Percentiles rank a stretch among this genome's conserved stretches.
These are phyloP conservation scores for Rusavskia elegans DNA, from an alignment of 495 filamentous ascomycete species.

Conservation along the genomic window DNA sequence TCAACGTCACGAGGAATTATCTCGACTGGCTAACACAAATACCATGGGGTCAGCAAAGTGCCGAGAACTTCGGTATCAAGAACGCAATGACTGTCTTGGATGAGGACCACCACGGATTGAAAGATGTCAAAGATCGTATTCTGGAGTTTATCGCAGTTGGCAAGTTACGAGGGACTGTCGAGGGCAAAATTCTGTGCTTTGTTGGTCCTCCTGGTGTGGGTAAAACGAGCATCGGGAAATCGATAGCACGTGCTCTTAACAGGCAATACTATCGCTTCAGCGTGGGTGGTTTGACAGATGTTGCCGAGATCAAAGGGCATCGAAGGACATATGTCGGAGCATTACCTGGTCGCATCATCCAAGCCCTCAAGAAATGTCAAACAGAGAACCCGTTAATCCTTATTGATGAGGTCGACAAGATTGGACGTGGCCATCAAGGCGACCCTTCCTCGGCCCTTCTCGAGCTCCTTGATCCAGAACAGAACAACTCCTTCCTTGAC, in stretches of 20 bases:
- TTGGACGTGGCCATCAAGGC: constrained; percentile 87
- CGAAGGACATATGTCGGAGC: constrained; percentile 94
- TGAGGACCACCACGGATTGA: constrained; percentile 92
- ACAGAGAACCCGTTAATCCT: constrained; percentile 95
- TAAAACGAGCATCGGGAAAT: constrained; percentile 98
- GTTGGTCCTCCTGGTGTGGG: constrained; percentile 94
- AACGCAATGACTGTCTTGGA: constrained; percentile 84
- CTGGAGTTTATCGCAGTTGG: constrained; percentile 98
- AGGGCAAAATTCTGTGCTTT: constrained; percentile 97
- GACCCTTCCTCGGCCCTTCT: constrained; percentile 91
- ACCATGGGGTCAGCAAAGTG: constrained; percentile 90
- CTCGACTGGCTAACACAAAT: constrained; percentile 97
- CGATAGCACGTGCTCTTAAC: constrained; percentile 85
- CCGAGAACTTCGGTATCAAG: constrained; percentile 89
- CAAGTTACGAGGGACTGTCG: constrained; percentile 90
- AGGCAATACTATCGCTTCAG: constrained; percentile 96
- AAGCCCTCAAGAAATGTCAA: constrained; percentile 97
- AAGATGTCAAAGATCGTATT: constrained; percentile 98
- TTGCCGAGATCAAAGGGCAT: constrained; percentile 99
- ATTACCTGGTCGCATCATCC: constrained; percentile 89
- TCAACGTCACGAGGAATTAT: constrained; percentile 99
- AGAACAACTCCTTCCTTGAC: constrained; percentile 93
- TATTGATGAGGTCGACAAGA: constrained; percentile 97
- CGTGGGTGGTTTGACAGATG: constrained; percentile 90
- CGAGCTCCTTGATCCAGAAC: constrained; percentile 91